Base-by-base conservation (phyloP, 768 basidiomycete species). In the Pleurotus salmoneostramineus region DNA sequence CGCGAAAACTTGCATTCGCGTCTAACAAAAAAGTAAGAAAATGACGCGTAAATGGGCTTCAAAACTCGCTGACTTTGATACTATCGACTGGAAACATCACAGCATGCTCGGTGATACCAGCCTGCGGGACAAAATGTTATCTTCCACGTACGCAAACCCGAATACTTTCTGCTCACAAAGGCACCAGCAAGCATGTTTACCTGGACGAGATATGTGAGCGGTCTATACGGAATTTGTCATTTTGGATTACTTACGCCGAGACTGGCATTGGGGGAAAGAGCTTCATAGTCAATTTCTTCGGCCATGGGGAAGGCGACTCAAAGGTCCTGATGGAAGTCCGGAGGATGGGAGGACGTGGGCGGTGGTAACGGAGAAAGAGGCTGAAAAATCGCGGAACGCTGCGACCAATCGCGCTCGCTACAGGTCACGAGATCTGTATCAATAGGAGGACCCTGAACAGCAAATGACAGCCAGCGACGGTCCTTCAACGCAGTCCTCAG, bases 41-140 rank as follows among this genome's bases (percentile, higher is more conserved):
- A 33, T 6, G 10, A 48, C 59, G 47, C 61, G 56, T 56, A 43
- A 42, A 57, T 31, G 17, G 27, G 14, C 8, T 32, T 32, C 12
- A 56, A 47, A 35, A 32, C 27, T 50, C 8, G 74, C 87, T 59
- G 58, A 92, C 97, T 82, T 99, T 99, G 70, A 99, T 98, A 67
- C 93, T 96, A 76, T 99, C 97, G 61, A 98, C 77, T 4, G 97
- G 97, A 70, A 92, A 99, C 90, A 99, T 98, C 69, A 97, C 94
- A 33, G 95, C 91, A 75, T 99, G 97, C 72, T 99, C 97, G 56
- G 95, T 95, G 65, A 99, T 98, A 60, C 97, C 97, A 65, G 97
- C 97, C 95, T 96, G 69, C 27, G 60, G 55, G 57, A 59, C 33
- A 56, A 45, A 50, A n/a, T 55, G 46, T 33, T 15, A 58, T 36